These are phyloP conservation scores for Pleurozium schreberi DNA, from an alignment of 225 moss, liverwort and hornwort species.

Conservation along the genomic window DNA sequence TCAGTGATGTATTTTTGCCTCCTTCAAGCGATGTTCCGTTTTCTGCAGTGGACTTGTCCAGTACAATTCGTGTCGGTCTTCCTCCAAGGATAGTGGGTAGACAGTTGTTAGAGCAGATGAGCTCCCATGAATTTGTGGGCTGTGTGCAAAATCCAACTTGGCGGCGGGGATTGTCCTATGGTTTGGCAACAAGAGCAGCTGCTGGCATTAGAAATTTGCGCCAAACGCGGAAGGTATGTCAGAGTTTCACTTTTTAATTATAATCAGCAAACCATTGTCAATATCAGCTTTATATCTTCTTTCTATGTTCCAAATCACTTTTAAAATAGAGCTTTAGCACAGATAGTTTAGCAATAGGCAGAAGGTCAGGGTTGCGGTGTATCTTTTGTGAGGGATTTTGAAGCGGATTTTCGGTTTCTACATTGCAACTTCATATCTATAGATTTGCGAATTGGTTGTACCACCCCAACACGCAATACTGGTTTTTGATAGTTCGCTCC, in stretches of 20 bases:
- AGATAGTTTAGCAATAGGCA: not conserved
- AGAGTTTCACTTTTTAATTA: not conserved
- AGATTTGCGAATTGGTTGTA: not conserved
- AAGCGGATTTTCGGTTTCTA: not conserved
- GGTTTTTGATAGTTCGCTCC: not conserved
- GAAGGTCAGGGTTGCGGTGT: not conserved
- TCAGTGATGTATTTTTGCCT: conserved; percentile 44
- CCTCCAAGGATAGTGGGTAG: conserved; percentile 52
- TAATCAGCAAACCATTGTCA: not conserved
- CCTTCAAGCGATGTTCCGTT: conserved; percentile 33
- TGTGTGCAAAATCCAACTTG: conserved; percentile 54
- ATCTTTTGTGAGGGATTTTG: not conserved
- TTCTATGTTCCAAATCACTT: not conserved
- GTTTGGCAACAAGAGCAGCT: conserved; percentile 42
- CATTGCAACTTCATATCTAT: not conserved
- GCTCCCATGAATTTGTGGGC: conserved; percentile 48
- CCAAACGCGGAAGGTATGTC: conserved; percentile 41
- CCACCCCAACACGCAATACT: not conserved
- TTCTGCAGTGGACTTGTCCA: conserved; percentile 39
- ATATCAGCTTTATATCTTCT: not conserved
- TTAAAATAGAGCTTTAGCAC: not conserved
- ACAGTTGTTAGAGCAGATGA: conserved; percentile 50
- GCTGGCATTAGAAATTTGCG: conserved; percentile 55
- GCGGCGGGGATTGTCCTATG: conserved; percentile 39
- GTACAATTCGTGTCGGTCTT: conserved; percentile 45